These are phyloP conservation scores for Amphibolis antarctica DNA, from an alignment of 106 monocot species.

Conservation along the genomic window DNA sequence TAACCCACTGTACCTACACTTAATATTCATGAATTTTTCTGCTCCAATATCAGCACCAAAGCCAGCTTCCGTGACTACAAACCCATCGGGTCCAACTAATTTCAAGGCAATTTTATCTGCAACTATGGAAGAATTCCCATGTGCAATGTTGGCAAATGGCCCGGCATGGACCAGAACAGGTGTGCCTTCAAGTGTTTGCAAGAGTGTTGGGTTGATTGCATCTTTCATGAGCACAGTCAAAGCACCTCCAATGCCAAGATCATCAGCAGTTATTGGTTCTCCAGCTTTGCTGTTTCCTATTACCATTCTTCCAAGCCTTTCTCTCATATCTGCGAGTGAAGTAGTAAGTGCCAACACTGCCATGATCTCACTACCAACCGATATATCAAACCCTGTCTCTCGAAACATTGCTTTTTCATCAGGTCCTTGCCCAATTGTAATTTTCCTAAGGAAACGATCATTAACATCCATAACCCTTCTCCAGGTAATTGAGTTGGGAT, in stretches of 20 bases:
- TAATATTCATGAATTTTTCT: conserved; percentile 98
- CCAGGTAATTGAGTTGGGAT: conserved; percentile 88
- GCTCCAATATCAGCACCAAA: conserved; percentile 97
- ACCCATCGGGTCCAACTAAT: conserved; percentile 80
- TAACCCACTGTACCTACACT: conserved; percentile 78
- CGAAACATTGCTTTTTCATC: conserved; percentile 88
- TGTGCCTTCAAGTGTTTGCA: conserved; percentile 97
- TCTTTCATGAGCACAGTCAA: conserved; percentile 97
- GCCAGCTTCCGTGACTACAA: conserved; percentile 93
- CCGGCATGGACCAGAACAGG: conserved; percentile 99
- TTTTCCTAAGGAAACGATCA: conserved; percentile 86
- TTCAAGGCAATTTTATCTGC: conserved; percentile 97
- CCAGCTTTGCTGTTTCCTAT: conserved; percentile 80
- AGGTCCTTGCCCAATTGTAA: conserved; percentile 85
- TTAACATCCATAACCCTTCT: conserved; percentile 97
- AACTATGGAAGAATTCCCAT: conserved; percentile 94
- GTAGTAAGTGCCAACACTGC: conserved; percentile 92
- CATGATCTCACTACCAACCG: conserved; percentile 97
- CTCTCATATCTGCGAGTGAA: conserved; percentile 89
- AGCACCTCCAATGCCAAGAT: conserved; percentile 92
- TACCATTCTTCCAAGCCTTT: conserved; percentile 85
- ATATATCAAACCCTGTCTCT: conserved; percentile 89
- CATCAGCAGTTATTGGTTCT: conserved; percentile 86
- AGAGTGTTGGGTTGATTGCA: conserved; percentile 91
- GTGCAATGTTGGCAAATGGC: conserved; percentile 96